phyloP scores from a whole-genome alignment of 164 flowering plant species.

The Nymphaea thermarum region DNA sequence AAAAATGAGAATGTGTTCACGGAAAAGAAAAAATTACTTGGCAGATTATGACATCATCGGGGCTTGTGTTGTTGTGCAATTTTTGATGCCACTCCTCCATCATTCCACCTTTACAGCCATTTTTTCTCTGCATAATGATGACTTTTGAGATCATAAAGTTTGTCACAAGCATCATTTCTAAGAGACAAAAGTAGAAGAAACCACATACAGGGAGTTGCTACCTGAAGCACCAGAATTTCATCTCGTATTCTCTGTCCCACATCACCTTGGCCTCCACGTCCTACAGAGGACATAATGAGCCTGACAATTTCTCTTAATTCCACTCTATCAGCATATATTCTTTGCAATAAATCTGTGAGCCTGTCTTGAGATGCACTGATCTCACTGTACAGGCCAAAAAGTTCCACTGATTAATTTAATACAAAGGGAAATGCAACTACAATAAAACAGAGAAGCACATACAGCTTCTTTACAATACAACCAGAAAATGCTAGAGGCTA shows the following conservation, averaged over 20 bases:
- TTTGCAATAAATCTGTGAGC: slow-evolving; percentile 79
- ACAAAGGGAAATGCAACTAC: too few species aligned
- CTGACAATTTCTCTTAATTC: slow-evolving; percentile 62
- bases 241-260: slow-evolving; percentile 97
- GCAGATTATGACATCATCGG: slow-evolving; percentile 98
- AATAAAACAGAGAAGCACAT: not conserved
- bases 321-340: slow-evolving; percentile 42
- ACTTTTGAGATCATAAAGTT: too few species aligned
- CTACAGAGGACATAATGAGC: slow-evolving; percentile 89
- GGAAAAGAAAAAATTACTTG: slow-evolving; percentile 38
- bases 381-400: slow-evolving; percentile 38
- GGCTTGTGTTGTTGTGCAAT: slow-evolving; percentile 95
- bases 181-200: not conserved
- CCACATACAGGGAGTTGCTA: slow-evolving; percentile 4
- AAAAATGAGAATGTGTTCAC: not conserved
- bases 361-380: slow-evolving; percentile 95
- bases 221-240: slow-evolving; percentile 96
- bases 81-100: slow-evolving; percentile 99
- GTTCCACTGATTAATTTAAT: too few species aligned
- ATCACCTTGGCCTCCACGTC: slow-evolving; percentile 99
- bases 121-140: slow-evolving; percentile 58
- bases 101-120: slow-evolving; percentile 95
- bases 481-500: too few species aligned
- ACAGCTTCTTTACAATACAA: too few species aligned
- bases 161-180: not conserved